Evolutionary conservation across 108 stramenopile species (phyloP).

Genomic region (Chaetoceros muelleri): DNA sequence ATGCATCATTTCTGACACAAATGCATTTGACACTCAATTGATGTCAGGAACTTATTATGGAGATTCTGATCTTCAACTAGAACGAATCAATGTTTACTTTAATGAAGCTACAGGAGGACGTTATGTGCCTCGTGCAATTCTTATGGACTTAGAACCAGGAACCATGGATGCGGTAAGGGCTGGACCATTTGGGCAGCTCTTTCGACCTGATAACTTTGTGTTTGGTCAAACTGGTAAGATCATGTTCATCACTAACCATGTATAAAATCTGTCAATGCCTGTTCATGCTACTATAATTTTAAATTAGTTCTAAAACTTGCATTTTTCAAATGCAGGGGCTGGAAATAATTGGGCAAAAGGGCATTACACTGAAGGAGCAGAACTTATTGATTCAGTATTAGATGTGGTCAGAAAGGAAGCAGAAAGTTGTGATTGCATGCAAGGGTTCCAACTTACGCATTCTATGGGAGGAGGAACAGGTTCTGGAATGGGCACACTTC

Average conservation of each 20-base stretch:
- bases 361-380: constrained; percentile 84
- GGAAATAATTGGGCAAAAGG: constrained; percentile 90
- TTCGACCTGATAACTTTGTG: constrained; percentile 82
- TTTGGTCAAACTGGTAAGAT: constrained; percentile 55
- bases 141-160: constrained; percentile 71
- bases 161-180: constrained; percentile 82
- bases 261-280: neutral
- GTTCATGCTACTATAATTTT: neutral
- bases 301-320: constrained; percentile 23
- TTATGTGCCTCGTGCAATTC: constrained; percentile 76
- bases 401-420: constrained; percentile 84
- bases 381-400: constrained; percentile 72
- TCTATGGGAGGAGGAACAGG: constrained; percentile 86
- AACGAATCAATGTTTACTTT: constrained; percentile 82
- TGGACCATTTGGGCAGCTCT: constrained; percentile 65
- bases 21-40: neutral
- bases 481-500: constrained; percentile 75
- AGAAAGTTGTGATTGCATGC: constrained; percentile 72
- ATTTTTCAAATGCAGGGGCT: constrained; percentile 56
- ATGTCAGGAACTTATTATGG: constrained; percentile 33
- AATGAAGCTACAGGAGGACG: constrained; percentile 67
- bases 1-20: too few species aligned
- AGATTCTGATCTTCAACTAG: constrained; percentile 65
- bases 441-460: constrained; percentile 84
- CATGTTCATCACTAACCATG: neutral